phyloP scores from a whole-genome alignment of 2,329 filamentous ascomycete species.

The Colletotrichum chlorophyti region DNA sequence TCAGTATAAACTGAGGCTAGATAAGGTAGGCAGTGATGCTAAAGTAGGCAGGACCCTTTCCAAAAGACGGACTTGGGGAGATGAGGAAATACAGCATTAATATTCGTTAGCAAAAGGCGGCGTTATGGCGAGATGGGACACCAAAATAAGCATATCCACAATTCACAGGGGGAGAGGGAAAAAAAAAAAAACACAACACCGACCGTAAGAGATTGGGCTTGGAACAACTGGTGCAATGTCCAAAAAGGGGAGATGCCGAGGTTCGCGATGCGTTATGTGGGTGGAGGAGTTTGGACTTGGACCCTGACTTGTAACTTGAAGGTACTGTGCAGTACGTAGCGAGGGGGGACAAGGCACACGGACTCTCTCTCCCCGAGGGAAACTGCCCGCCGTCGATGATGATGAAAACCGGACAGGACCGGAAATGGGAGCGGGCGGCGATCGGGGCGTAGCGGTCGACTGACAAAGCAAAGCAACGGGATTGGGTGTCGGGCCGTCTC shows the following conservation, averaged over 20 bases:
- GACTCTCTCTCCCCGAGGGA: no score
- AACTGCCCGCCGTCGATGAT: no score
- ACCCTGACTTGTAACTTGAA: no score
- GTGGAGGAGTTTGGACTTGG: neutral
- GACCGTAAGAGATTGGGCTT: no score
- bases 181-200: neutral
- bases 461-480: constrained; percentile 22
- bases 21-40: neutral
- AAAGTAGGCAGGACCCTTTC: neutral
- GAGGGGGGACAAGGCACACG: no score
- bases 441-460: constrained; percentile 1
- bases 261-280: constrained; percentile 4
- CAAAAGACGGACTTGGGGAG: neutral
- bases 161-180: neutral
- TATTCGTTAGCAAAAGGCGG: constrained; percentile 21
- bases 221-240: constrained; percentile 17
- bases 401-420: no score
- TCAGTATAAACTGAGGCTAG: no score
- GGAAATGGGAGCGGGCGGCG: neutral
- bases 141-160: constrained; percentile 16
- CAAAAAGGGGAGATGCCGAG: constrained; percentile 22
- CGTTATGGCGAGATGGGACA: neutral
- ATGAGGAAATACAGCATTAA: neutral
- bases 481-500: constrained; percentile 15
- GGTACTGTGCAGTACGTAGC: neutral